Conservation (phyloP, 257 asterid genomes). For the Rubia yunnanensis region DNA sequence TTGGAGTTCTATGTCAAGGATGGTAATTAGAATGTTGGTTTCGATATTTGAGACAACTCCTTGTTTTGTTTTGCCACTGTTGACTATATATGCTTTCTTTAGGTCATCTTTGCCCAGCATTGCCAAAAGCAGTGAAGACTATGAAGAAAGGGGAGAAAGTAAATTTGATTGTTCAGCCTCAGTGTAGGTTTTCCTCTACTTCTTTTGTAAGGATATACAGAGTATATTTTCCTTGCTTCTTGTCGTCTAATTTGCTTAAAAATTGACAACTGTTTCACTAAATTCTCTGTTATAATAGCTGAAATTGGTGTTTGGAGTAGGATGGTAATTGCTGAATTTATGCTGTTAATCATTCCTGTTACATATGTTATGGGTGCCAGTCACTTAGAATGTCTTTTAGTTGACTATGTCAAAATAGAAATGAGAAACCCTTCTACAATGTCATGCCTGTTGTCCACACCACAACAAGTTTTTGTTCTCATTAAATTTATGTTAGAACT, state of each 20-base stretch:
- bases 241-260: not conserved
- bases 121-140: slow-evolving; percentile 59
- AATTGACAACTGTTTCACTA: not conserved
- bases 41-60: not conserved
- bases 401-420: not conserved
- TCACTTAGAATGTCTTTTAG: not conserved
- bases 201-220: not conserved
- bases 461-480: not conserved
- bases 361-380: not conserved
- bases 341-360: not conserved
- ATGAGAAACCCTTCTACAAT: not conserved
- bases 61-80: not conserved
- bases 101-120: slow-evolving; percentile 65
- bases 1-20: slow-evolving; percentile 53
- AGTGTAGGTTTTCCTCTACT: slow-evolving; percentile 31
- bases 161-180: slow-evolving; percentile 49
- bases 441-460: not conserved
- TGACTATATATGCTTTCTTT: slow-evolving; percentile 12
- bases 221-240: slow-evolving; percentile 6
- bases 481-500: not conserved
- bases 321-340: not conserved
- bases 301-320: not conserved
- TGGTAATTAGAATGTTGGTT: slow-evolving; percentile 31
- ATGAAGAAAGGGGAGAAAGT: slow-evolving; percentile 66
- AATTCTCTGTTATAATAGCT: not conserved